phyloP scores from a whole-genome alignment of 2,329 filamentous ascomycete species.

The Calonectria pteridis region DNA sequence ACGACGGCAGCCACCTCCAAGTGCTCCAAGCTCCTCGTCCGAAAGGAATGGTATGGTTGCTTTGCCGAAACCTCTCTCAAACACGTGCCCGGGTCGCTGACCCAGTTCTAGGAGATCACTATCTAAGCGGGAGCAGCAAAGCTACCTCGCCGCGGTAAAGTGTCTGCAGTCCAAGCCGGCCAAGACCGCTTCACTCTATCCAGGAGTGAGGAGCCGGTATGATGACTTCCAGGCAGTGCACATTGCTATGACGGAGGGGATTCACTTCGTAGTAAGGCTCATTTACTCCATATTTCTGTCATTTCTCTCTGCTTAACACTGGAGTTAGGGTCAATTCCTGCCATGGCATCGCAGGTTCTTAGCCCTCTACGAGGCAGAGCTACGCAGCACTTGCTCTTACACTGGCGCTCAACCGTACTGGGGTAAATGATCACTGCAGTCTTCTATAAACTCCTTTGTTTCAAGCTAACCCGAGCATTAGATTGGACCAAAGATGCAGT shows the following conservation, averaged over 20 bases:
- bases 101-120: conserved; percentile 2
- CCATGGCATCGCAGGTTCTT: conserved; percentile 19
- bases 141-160: conserved; percentile 11
- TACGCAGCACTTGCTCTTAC: conserved; percentile 10
- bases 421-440: neutral
- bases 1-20: conserved; percentile 1
- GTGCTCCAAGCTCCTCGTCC: conserved; percentile 9
- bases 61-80: neutral
- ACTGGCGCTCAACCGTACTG: conserved; percentile 16
- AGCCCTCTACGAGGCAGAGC: conserved; percentile 11
- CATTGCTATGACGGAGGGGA: conserved; percentile 13
- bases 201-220: conserved; percentile 14
- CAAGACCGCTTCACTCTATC: conserved; percentile 18
- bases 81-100: neutral
- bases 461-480: neutral
- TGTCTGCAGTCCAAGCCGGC: conserved; percentile 18
- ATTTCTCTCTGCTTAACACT: neutral
- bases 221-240: conserved; percentile 21
- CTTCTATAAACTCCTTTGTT: neutral
- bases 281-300: neutral
- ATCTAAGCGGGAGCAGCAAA: conserved; percentile 8
- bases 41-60: conserved; percentile 17
- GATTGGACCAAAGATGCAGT: conserved; percentile 14
- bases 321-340: conserved; percentile 15
- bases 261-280: conserved; percentile 13